Conservation (phyloP, 768 basidiomycete species). For the Leccinum imitatum region DNA sequence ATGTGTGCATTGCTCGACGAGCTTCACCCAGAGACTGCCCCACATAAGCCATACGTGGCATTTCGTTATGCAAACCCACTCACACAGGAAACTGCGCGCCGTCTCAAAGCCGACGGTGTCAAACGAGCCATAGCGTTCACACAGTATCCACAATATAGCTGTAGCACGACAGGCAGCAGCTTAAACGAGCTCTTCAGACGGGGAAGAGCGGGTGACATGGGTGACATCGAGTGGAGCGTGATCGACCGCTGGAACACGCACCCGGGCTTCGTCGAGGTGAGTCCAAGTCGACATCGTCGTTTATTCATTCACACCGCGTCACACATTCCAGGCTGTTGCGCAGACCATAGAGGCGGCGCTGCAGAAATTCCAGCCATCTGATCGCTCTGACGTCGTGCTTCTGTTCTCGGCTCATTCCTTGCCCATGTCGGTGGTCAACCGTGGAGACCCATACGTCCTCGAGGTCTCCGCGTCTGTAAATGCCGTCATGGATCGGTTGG, state of each 20-base stretch:
- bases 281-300: conserved; percentile 18
- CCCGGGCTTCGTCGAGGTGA: conserved; percentile 89
- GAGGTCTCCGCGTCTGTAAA: conserved; percentile 95
- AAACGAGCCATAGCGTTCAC: conserved; percentile 93
- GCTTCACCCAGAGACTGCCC: conserved; percentile 88
- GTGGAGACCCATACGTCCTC: conserved; percentile 94
- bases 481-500: conserved; percentile 87
- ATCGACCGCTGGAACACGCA: conserved; percentile 98
- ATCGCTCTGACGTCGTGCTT: conserved; percentile 73
- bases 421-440: conserved; percentile 97
- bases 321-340: conserved; percentile 69
- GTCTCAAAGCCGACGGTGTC: conserved; percentile 90
- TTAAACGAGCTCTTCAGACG: conserved; percentile 86
- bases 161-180: conserved; percentile 97
- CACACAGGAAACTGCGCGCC: conserved; percentile 75
- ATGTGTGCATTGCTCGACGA: conserved; percentile 94
- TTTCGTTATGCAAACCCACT: conserved; percentile 93
- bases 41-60: conserved; percentile 94
- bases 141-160: conserved; percentile 98
- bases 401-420: conserved; percentile 97
- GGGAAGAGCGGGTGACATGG: conserved; percentile 60
- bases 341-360: conserved; percentile 85
- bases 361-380: conserved; percentile 68
- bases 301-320: conserved; percentile 3
- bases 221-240: conserved; percentile 89